Conservation (phyloP, 345 rosid genomes). For the Excoecaria cochinchinensis region DNA sequence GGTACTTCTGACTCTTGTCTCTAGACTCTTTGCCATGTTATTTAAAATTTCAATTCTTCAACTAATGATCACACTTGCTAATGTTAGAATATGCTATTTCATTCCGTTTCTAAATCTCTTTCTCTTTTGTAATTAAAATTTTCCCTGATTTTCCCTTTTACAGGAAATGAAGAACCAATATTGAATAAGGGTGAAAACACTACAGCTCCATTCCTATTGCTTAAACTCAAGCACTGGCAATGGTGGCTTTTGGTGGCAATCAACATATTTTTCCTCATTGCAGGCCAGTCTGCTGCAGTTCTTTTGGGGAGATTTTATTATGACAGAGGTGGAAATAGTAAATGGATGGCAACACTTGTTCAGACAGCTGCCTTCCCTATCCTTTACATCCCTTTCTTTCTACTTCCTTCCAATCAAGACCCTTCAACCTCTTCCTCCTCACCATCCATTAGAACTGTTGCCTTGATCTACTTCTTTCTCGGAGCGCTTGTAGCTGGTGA, state of each 20-base stretch:
- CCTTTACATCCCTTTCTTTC: conserved; percentile 50
- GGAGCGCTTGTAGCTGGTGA: conserved; percentile 65
- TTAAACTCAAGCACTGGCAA: conserved; percentile 48
- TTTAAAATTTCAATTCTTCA: neutral
- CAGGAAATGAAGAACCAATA: conserved; percentile 41
- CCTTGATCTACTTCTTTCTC: conserved; percentile 49
- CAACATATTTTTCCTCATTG: conserved; percentile 45
- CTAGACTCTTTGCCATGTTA: neutral
- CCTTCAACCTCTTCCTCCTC: conserved; percentile 37
- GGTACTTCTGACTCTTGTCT: too few species aligned
- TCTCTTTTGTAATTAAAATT: too few species aligned
- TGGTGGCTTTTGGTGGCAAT: conserved; percentile 58
- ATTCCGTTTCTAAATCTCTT: too few species aligned
- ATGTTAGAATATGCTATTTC: neutral
- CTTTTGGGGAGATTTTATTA: too few species aligned
- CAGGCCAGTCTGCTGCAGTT: conserved; percentile 67
- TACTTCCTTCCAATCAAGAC: conserved; percentile 42
- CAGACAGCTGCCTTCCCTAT: conserved; percentile 70
- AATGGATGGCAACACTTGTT: too few species aligned
- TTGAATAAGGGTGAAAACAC: conserved; percentile 22
- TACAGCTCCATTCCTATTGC: conserved; percentile 19
- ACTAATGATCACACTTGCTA: neutral
- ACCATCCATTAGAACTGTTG: conserved; percentile 36
- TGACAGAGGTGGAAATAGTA: too few species aligned
- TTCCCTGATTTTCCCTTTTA: neutral